phyloP scores from a whole-genome alignment of 139 green algal genomes.

The Coccomyxa sp. region DNA sequence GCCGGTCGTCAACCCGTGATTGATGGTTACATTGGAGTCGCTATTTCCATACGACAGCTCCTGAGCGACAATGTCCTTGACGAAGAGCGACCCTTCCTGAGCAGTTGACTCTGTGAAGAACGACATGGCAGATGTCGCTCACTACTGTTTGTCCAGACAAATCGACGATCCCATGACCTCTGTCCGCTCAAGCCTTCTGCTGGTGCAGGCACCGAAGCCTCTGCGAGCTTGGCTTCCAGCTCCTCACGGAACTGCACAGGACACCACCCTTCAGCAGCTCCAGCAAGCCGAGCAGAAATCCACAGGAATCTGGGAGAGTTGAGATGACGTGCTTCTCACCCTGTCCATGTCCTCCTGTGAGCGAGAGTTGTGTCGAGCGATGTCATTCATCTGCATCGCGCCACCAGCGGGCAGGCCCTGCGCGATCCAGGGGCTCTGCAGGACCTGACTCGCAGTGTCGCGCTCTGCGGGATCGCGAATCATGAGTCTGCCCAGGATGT shows the following conservation, averaged over 20 bases:
- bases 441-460: neutral
- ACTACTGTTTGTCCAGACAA: neutral
- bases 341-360: neutral
- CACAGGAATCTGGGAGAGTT: neutral
- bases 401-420: neutral
- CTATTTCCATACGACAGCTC: neutral
- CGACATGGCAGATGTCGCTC: neutral
- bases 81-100: neutral
- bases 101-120: constrained; percentile 1
- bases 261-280: neutral
- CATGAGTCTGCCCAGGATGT: neutral
- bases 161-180: neutral
- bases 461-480: neutral
- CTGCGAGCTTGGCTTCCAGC: neutral
- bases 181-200: neutral
- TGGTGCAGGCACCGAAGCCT: neutral
- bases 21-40: neutral
- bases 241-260: neutral
- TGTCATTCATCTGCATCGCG: neutral
- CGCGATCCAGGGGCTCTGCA: neutral
- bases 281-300: neutral
- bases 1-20: neutral
- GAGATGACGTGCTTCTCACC: neutral
- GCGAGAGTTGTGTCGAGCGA: neutral
- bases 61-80: neutral